Evolutionary conservation across 495 filamentous ascomycete genomes (phyloP), one percentile per base, ranked within the genome.

Genomic region (Neurospora sp.): DNA sequence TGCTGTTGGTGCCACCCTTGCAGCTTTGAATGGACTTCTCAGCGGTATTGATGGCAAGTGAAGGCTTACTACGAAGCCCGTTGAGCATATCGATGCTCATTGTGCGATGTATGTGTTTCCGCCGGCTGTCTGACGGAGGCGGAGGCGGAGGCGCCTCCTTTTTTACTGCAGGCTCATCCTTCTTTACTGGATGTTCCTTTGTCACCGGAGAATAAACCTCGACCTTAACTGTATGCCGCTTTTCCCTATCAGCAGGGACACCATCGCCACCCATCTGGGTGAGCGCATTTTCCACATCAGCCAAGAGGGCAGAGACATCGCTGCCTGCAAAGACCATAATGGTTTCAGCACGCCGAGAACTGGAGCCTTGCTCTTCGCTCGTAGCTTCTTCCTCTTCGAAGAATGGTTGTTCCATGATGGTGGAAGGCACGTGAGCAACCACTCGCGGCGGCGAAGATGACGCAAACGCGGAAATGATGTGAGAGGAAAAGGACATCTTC

Each of bases 281-380:
- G 76, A 91, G 87, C 71, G 87, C 85, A 68, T 85, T 82, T 77
- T 90, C 87, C 14, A 91, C 89, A 71, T 90, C 88, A 3, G 84
- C 85, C 39, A 91, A 77, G 8, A 91, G 82, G 0, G 88, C 87
- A 74, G 87, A 89, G 10, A 93, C 87, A 69, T 89, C 87, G 70
- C 83, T 84, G 74, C 89, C 89, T 39, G 89, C 90, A 72, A 91
- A 91, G 74, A 91, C 87, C 72, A 86, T 87, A 73, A 92, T 92
- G 70, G 88, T 90, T 78, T 91, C 86, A 35, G 87, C 87, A 38
- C 74, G 81, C 45, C 71, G 81, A 35, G 53, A 65, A 65, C 53
- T 65, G 27, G 22, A 27, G 14, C 14, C 27, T 65, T 65, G 27
- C 14, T 65, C 53, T 18, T 65, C 53, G 10, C 27, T 65, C 27